These are phyloP conservation scores for Nakazawaea siamensis DNA, from an alignment of 805 yeast species.

Conservation along the genomic window DNA sequence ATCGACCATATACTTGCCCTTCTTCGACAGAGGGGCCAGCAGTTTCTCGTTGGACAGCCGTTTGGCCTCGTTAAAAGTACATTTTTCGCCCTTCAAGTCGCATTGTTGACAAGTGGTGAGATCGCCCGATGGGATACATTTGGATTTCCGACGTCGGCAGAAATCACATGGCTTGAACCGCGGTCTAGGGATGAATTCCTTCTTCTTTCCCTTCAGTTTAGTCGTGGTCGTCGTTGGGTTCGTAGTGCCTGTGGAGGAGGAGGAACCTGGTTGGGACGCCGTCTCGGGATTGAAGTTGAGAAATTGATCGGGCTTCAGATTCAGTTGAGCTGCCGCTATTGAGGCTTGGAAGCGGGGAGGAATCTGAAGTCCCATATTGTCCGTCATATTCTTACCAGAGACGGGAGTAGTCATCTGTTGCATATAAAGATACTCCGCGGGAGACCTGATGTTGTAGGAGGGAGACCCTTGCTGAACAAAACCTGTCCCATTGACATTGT, in stretches of 20 bases:
- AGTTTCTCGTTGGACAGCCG: no score
- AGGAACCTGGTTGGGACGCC: no score
- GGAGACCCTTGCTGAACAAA: not conserved
- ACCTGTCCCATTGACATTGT: not conserved
- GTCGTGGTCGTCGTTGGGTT: no score
- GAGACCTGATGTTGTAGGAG: slow-evolving; percentile 2
- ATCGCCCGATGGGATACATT: slow-evolving; percentile 65
- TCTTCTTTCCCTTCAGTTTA: slow-evolving; percentile 14
- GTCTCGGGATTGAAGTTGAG: no score
- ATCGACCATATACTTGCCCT: slow-evolving; percentile 23
- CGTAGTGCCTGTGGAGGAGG: no score
- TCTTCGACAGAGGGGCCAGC: slow-evolving; percentile 17
- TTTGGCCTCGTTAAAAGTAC: slow-evolving; percentile 63
- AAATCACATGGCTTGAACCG: slow-evolving; percentile 71
- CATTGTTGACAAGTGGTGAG: slow-evolving; percentile 65
- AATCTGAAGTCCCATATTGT: slow-evolving; percentile 3
- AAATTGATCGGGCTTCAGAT: slow-evolving; percentile 20
- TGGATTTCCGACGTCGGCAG: slow-evolving; percentile 72
- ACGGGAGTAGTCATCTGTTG: slow-evolving; percentile 4
- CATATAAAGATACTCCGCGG: slow-evolving; percentile 8
- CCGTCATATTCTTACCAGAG: not conserved
- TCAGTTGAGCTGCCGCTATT: slow-evolving; percentile 6
- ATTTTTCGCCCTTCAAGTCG: slow-evolving; percentile 62
- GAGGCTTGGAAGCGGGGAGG: slow-evolving; percentile 10
- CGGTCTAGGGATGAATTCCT: slow-evolving; percentile 17